Percentiles rank a stretch among this genome's conserved stretches.
These are phyloP conservation scores for Colletotrichum aenigma DNA, from an alignment of 2,329 filamentous ascomycete species.

Conservation along the genomic window DNA sequence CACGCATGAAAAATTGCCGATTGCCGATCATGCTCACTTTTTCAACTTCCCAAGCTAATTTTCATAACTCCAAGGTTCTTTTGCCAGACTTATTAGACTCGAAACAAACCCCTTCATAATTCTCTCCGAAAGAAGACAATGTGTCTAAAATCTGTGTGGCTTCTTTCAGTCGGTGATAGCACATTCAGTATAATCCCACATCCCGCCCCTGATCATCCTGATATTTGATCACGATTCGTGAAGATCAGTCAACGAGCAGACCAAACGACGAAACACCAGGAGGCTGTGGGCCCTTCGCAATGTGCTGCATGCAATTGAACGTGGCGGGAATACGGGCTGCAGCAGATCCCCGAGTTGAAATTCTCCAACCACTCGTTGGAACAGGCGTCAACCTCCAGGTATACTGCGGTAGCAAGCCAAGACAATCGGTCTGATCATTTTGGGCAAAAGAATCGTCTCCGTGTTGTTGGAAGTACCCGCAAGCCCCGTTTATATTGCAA, in stretches of 20 bases:
- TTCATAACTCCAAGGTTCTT: not conserved
- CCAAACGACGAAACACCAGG: not conserved
- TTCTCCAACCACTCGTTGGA: not conserved
- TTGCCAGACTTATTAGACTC: not conserved
- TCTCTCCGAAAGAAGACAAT: not conserved
- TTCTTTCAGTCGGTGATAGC: not conserved
- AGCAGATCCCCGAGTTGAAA: not conserved
- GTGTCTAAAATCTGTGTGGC: not conserved
- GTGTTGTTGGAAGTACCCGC: not conserved
- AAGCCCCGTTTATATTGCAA: not conserved
- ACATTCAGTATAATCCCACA: not conserved
- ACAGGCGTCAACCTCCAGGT: not conserved
- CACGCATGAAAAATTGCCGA: not conserved
- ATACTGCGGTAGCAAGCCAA: not conserved
- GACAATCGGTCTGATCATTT: not conserved
- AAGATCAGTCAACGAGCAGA: not conserved
- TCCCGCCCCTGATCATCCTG: not conserved
- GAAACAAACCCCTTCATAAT: not conserved
- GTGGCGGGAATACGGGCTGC: not conserved
- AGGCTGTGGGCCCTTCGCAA: not conserved
- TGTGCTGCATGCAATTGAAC: not conserved
- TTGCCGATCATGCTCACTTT: not conserved
- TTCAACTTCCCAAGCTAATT: not conserved
- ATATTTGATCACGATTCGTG: not conserved
- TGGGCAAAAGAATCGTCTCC: not conserved